Percentiles rank a stretch among this genome's conserved stretches.
Conservation (phyloP, 164 flowering plant species). For the Sedum album region DNA sequence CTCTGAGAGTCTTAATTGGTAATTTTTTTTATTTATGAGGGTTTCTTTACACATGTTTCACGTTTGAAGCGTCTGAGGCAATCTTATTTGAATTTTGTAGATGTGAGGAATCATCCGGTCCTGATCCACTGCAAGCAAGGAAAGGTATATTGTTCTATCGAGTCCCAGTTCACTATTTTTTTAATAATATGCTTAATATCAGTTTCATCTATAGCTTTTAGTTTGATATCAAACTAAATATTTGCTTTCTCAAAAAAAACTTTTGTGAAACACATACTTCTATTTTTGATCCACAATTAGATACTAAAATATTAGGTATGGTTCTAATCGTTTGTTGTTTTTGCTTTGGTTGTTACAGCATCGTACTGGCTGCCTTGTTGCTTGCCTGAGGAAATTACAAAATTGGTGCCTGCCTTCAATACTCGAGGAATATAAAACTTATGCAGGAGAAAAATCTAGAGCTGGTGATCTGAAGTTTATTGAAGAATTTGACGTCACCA, state of each 20-base stretch:
- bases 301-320: background rate
- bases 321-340: background rate
- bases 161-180: background rate
- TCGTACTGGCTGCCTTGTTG: constrained; percentile 75
- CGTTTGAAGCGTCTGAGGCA: no score
- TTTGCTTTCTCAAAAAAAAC: no score
- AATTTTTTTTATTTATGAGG: constrained; percentile 11
- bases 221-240: no score
- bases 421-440: constrained; percentile 64
- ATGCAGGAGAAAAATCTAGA: constrained; percentile 64
- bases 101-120: constrained; percentile 71
- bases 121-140: constrained; percentile 75
- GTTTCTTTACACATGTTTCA: no score
- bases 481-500: constrained; percentile 40
- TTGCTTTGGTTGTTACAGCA: constrained; percentile 37
- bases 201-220: no score
- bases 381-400: constrained; percentile 73
- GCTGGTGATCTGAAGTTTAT: constrained; percentile 53
- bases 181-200: no score
- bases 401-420: constrained; percentile 69
- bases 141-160: constrained; percentile 35
- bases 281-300: no score
- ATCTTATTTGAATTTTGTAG: constrained; percentile 43
- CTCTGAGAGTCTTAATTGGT: constrained; percentile 67
- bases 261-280: no score